Conservation (phyloP, 495 filamentous ascomycete genomes). For the Podospora sp. region DNA sequence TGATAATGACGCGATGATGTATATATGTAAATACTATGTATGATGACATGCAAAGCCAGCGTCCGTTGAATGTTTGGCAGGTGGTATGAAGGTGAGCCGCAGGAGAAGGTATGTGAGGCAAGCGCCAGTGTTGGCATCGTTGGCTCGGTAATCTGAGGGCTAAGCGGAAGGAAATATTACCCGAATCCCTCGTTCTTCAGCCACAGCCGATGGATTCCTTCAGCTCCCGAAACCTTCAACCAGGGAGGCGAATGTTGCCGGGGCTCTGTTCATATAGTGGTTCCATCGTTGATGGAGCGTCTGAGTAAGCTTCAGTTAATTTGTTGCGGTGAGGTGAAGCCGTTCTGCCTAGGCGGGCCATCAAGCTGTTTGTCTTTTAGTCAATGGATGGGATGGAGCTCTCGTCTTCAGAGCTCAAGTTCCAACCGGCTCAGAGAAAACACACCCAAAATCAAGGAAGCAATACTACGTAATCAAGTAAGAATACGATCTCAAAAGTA, state of each 20-base stretch:
- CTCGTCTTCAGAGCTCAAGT: too few relatives aligned
- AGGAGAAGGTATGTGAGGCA: too few relatives aligned
- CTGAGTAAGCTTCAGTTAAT: neutral
- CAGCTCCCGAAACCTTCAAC: neutral
- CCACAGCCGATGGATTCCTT: neutral
- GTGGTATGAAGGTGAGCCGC: neutral
- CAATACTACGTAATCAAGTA: neutral
- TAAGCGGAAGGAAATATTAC: neutral
- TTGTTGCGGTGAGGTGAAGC: neutral
- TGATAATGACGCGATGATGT: slow-evolving; percentile 19
- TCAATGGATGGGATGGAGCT: too few relatives aligned
- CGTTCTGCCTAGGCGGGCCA: too few relatives aligned
- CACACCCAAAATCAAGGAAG: neutral
- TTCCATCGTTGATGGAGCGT: neutral
- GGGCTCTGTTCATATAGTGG: neutral
- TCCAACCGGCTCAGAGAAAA: neutral
- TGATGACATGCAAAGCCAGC: slow-evolving; percentile 7
- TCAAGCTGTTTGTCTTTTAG: too few relatives aligned
- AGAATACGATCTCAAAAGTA: neutral
- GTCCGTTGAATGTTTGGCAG: neutral
- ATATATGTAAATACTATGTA: slow-evolving; percentile 10
- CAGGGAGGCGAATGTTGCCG: neutral
- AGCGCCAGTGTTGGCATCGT: neutral
- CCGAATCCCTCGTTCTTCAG: neutral
- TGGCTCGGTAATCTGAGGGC: neutral